Base-by-base conservation (phyloP, 2,329 filamentous ascomycete species). In the Aspergillus carbonarius region DNA sequence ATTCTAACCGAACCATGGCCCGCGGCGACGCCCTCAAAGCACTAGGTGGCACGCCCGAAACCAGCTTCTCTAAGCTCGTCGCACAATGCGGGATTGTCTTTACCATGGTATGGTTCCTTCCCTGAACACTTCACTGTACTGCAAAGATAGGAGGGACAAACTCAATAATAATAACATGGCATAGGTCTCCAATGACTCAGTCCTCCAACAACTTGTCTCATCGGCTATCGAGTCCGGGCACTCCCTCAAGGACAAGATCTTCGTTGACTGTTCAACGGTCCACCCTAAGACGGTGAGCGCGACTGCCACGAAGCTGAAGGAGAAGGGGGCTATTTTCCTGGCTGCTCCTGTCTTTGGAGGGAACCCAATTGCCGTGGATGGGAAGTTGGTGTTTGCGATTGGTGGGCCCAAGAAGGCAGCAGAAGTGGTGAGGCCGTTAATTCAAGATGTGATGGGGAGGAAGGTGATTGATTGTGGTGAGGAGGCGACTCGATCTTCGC, bases 181-280 rank as follows among this genome's bases (percentile, higher is more conserved):
- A 64, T 17, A 75, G 66, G 70, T 79, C 50, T 75, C 75, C 53
- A 76, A 79, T 57, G 77, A 79, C 65, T 55, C 71, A 2, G 76
- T 77, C 20, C 70, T 78, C 2, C 58, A 72, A 55, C 64, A 63
- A 4, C 63, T 76, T 0, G 62, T 72, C 51, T 66, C 67, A 13
- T 65, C 69, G 5, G 68, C 67, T 1, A 52, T 68, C 48, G 65
- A 56, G 37, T 69, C 62, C 3, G 67, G 66, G 4, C 64, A 67
- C 13, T 66, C 71, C 0, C 67, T 90, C 34, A 81, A 81, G 30
- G 89, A 87, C 63, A 96, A 96, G 79, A 80, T 96, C 35, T 88
- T 96, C 65, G 84, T 96, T 17, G 92, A 96, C 69, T 92, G 89
- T 80, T 93, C 90, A 3, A 96, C 92, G 6, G 85, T 96, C 35